Base-by-base conservation (phyloP, 805 yeast species). In the Saturnispora ahearnii region DNA sequence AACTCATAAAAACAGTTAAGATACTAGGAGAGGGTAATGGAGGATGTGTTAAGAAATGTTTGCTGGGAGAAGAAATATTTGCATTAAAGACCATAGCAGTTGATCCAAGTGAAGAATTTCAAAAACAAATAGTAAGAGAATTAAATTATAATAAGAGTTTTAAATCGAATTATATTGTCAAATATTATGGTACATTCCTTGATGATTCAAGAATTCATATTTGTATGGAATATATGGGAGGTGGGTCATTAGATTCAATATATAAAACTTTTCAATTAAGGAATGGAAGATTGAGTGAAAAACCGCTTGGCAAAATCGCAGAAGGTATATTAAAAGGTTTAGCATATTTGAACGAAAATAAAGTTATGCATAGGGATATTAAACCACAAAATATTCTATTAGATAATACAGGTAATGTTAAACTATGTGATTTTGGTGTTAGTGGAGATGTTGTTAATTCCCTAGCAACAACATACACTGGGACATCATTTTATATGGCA, bases 191-290 rank as follows among this genome's bases (percentile, higher is more conserved):
- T 7, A 89, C 96, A 55, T 93, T 87, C 61, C 72, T 87, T 55
- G 82, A 85, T 58, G 87, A 83, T 59, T 76, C 77, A 51, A 79
- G 89, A 60, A 89, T 93, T 38, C 89, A 87, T 57, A 93, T 93
- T 29, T 88, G 96, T 44, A 93, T 93, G 98, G 99, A 93, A 66
- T 93, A 79, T 64, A 93, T 95, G 89, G 96, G 89, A 26, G 98
- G 97, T 1, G 78, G 80, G 41, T 87, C 96, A 3, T 68, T 93
- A 52, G 97, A 93, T 61, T 88, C 96, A 1, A 81, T 91, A n/a
- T 89, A 91, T 68, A 83, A 84, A 59, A 76, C 80, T 50, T 85
- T 89, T 42, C 74, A 81, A 45, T 70, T 73, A 38, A 71, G 86
- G 49, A 88, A 89, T 18, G 96, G 95, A 40, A 72, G 97, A 51